Percentiles rank a stretch among this genome's conserved stretches.
These are phyloP conservation scores for Bertia moriformis DNA, from an alignment of 2,329 filamentous ascomycete species.

Conservation along the genomic window DNA sequence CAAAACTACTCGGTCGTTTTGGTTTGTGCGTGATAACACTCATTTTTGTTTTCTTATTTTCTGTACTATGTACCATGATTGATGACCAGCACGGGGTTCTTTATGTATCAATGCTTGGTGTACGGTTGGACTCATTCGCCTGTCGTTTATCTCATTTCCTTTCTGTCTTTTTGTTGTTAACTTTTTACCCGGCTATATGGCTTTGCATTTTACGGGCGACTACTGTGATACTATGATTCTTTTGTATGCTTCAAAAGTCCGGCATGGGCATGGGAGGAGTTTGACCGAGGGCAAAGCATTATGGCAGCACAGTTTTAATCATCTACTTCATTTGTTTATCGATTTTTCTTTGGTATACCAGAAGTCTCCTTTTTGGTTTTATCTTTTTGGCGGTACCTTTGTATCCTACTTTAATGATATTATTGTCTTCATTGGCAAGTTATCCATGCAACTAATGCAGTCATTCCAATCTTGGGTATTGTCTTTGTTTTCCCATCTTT, in stretches of 20 bases:
- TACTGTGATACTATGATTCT: not conserved
- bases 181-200: too few species aligned
- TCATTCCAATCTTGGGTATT: not conserved
- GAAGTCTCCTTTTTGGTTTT: not conserved
- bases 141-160: not conserved
- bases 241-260: not conserved
- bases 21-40: too few species aligned
- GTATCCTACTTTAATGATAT: not conserved
- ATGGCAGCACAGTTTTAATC: not conserved
- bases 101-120: not conserved
- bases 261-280: not conserved
- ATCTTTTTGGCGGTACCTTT: not conserved
- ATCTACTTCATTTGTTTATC: not conserved
- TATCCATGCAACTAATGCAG: too few species aligned
- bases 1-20: too few species aligned
- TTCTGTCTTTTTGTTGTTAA: too few species aligned
- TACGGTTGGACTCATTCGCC: not conserved
- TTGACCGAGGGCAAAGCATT: not conserved
- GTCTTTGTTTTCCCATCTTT: too few species aligned
- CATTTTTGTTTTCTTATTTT: not conserved
- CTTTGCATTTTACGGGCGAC: too few species aligned
- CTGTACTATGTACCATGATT: not conserved
- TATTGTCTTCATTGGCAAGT: too few species aligned
- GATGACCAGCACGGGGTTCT: not conserved
- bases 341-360: not conserved